Evolutionary conservation across 2,329 filamentous ascomycete genomes (phyloP).

Genomic region (Alternaria viburni): DNA sequence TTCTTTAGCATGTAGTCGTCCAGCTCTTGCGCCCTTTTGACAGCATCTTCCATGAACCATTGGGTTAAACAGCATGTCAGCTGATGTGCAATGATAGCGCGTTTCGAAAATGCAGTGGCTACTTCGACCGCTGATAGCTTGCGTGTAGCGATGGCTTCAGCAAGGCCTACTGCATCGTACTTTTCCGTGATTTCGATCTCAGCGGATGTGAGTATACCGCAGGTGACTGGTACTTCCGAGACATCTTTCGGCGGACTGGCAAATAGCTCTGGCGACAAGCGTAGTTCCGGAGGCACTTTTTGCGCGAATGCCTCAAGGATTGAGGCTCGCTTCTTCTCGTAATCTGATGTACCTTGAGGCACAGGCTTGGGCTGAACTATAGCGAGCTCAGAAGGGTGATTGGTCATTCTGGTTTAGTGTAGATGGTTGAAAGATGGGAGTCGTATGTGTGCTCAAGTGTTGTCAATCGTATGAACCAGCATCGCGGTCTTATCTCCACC

Average conservation of each 20-base stretch:
- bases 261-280: conserved; percentile 12
- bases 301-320: conserved; percentile 21
- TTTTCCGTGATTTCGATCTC: conserved; percentile 59
- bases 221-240: conserved; percentile 28
- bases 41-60: conserved; percentile 29
- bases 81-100: conserved; percentile 27
- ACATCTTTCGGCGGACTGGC: conserved; percentile 25
- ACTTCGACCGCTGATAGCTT: conserved; percentile 51
- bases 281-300: conserved; percentile 20
- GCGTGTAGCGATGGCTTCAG: conserved; percentile 46
- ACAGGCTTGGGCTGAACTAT: conserved; percentile 17
- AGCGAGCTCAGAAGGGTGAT: conserved; percentile 1
- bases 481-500: neutral
- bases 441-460: neutral
- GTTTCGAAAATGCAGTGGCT: conserved; percentile 29
- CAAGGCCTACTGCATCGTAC: conserved; percentile 53
- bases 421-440: neutral
- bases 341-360: conserved; percentile 25
- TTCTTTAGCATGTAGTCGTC: conserved; percentile 53
- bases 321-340: conserved; percentile 21
- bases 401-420: conserved; percentile 1
- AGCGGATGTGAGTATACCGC: conserved; percentile 53
- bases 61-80: conserved; percentile 25
- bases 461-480: neutral
- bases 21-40: conserved; percentile 24